Conservation (phyloP, 305 asterid genomes). For the Ajuga reptans region DNA sequence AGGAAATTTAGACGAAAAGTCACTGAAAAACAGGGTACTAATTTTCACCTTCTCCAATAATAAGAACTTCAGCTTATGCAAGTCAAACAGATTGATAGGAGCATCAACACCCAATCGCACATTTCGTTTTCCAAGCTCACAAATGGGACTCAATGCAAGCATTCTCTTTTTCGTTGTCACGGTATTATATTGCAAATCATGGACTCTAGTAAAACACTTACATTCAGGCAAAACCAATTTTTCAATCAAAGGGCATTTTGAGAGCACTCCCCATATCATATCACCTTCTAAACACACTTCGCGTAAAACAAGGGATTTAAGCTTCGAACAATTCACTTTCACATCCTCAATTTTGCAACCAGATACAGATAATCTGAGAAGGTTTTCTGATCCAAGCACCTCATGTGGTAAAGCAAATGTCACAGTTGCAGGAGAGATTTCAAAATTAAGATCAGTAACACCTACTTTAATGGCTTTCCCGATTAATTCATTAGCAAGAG, state of each 20-base stretch:
- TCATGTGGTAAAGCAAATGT: not conserved
- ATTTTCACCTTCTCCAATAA: not conserved
- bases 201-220: not conserved
- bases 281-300: not conserved
- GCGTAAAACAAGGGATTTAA: not conserved
- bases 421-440: too few relatives aligned
- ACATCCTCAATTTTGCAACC: not conserved
- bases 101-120: not conserved
- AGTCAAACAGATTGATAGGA: not conserved
- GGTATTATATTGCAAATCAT: too few relatives aligned
- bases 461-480: too few relatives aligned
- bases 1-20: slow-evolving; percentile 7
- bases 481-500: too few relatives aligned
- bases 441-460: too few relatives aligned
- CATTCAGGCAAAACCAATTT: not conserved
- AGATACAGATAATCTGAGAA: not conserved
- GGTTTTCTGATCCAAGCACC: not conserved
- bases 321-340: not conserved
- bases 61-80: not conserved
- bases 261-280: not conserved
- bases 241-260: slow-evolving; percentile 16
- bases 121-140: not conserved
- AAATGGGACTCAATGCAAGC: not conserved
- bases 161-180: not conserved
- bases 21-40: not conserved